Percentiles rank a stretch among this genome's conserved stretches.
Evolutionary conservation across 2,329 filamentous ascomycete genomes (phyloP).

Genomic region (Xylaria sp.): DNA sequence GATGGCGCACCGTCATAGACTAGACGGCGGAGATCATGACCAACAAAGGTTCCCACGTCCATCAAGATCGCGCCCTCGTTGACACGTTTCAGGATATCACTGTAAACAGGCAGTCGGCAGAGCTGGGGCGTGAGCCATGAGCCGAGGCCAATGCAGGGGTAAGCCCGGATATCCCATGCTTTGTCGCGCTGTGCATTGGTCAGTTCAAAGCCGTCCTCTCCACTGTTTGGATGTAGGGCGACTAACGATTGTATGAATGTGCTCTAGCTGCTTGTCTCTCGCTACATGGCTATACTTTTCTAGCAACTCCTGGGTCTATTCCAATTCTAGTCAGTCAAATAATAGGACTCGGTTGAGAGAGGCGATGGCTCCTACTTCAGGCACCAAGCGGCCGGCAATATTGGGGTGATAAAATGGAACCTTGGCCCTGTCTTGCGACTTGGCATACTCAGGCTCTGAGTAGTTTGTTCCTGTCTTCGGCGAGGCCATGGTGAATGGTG

Average conservation of each 20-base stretch:
- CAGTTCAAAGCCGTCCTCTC: too few relatives aligned
- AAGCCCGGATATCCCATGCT: conserved; percentile 38
- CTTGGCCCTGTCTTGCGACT: conserved; percentile 33
- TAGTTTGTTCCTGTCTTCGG: conserved; percentile 38
- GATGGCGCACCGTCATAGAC: conserved; percentile 51
- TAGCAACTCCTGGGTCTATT: conserved; percentile 17
- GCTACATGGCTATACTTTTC: conserved; percentile 22
- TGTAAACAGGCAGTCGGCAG: background rate
- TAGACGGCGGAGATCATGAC: conserved; percentile 54
- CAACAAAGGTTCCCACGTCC: conserved; percentile 55
- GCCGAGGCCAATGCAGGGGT: conserved; percentile 32
- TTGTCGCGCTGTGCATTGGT: conserved; percentile 28
- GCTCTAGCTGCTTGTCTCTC: conserved; percentile 15
- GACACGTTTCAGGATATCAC: conserved; percentile 4
- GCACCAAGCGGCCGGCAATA: background rate
- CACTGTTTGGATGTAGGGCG: background rate
- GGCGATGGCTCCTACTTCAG: background rate
- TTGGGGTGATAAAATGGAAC: background rate
- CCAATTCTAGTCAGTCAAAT: background rate
- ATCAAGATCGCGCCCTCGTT: conserved; percentile 44
- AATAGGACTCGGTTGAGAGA: background rate
- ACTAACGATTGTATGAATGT: conserved; percentile 14
- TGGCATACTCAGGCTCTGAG: conserved; percentile 48
- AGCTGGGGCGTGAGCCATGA: conserved; percentile 15
- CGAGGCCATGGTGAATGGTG: conserved; percentile 46